phyloP scores from a whole-genome alignment of 169 alveolate species.

The Eimeria mitis region DNA sequence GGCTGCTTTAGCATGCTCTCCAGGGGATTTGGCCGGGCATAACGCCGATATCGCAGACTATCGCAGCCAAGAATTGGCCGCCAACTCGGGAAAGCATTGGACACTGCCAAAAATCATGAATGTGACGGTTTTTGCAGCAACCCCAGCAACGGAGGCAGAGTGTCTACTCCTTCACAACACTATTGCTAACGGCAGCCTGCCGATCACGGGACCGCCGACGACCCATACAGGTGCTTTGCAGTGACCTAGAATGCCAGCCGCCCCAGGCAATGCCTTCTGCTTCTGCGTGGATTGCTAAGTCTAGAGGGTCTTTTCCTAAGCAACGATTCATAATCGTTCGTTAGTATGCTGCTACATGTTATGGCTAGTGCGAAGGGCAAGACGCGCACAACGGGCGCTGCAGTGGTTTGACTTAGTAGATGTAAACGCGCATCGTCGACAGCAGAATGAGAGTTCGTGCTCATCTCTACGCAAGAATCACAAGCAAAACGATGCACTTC shows the following conservation, averaged over 20 bases:
- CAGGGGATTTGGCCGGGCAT: neutral
- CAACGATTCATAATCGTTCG: too few relatives aligned
- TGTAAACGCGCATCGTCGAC: neutral
- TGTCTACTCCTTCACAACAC: slow-evolving; percentile 38
- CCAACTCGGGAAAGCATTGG: neutral
- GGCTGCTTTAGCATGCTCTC: neutral
- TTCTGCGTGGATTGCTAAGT: neutral
- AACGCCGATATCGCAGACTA: neutral
- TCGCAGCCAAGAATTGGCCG: neutral
- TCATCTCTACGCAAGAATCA: neutral
- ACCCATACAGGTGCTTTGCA: slow-evolving; percentile 55
- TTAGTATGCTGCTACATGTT: neutral
- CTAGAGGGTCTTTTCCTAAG: neutral
- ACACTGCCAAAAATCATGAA: neutral
- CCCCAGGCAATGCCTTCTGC: neutral
- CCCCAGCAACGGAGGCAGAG: slow-evolving; percentile 66
- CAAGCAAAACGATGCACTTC: neutral
- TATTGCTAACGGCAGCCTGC: slow-evolving; percentile 3
- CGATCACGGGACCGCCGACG: neutral
- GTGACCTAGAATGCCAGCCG: too few relatives aligned
- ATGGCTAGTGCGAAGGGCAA: slow-evolving; percentile 48
- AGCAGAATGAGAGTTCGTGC: neutral
- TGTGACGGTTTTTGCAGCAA: slow-evolving; percentile 27
- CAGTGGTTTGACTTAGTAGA: slow-evolving; percentile 40
- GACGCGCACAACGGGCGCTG: slow-evolving; percentile 12